Evolutionary conservation across 2,329 filamentous ascomycete species (phyloP), one percentile per base, ranked within the genome.

Genomic region (Alternaria panax): DNA sequence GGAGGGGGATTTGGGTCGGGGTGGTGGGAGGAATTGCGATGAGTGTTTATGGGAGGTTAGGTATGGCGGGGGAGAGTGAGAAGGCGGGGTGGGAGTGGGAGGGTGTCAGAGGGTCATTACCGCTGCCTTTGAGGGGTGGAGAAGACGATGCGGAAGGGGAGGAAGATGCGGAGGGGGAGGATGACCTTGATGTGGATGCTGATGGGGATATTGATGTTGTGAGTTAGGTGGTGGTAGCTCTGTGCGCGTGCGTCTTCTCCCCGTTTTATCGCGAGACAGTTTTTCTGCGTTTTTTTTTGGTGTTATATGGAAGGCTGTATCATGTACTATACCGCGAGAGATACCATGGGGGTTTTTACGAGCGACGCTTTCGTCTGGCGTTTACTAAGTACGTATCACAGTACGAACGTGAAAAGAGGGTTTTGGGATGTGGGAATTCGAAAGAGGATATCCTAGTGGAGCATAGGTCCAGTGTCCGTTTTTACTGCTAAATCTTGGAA

Each of bases 21-120:
- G 74, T 76, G 3, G 68, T 71, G 5, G 66, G 58, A n/a, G 75
- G 75, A 5, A 51, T 76, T 8, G 74, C 71, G 46, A 67, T 73
- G n/a, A 66, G 62, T 14, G 73, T 69, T 0, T 76, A 74, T 36
- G 57, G 71, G 28, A 62, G 64, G 18, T 70, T 75, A 50, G 74
- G 74, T 0, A 51, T 69, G 27, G 5, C 65, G n/a, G 65, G 69
- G 22, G 72, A 77, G 52, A 71, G 71, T n/a, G 55, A 54, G 7
- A 54, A 58, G 46, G 67, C 67, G 34, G 64, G 62, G 48, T 40
- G 58, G 2, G 63, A 67, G 16, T 70, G 71, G 32, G 67, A 73
- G 24, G 58, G 59, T 38, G 51, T 76, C 7, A 59, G 66, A 30
- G 61, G 60, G 1, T 63, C 56, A 18, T 57, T 78, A n/a, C 75